A percentile compares a stretch with the other conserved stretches of the same genome.
phyloP scores from a whole-genome alignment of 495 filamentous ascomycete species.

The Penicillium longicatenatum region DNA sequence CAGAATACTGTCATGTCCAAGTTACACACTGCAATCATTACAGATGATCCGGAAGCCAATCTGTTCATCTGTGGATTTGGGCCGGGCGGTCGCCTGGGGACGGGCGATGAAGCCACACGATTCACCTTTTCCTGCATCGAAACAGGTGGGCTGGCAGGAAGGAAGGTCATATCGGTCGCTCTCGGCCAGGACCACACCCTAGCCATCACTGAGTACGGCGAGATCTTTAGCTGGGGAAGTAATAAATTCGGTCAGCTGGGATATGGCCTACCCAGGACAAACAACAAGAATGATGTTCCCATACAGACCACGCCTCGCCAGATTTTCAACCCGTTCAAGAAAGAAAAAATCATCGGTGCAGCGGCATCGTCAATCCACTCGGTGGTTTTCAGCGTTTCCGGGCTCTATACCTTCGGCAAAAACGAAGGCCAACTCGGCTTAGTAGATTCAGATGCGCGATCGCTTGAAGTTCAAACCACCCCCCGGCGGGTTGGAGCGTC shows the following conservation, averaged over 20 bases:
- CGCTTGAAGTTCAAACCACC: conserved; percentile 75
- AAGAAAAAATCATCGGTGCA: conserved; percentile 76
- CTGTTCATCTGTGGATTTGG: conserved; percentile 93
- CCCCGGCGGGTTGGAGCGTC: conserved; percentile 88
- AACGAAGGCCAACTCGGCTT: conserved; percentile 94
- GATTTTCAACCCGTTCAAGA: conserved; percentile 87
- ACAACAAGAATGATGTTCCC: conserved; percentile 66
- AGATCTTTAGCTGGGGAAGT: conserved; percentile 90
- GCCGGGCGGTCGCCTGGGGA: conserved; percentile 84
- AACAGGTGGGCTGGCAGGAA: conserved; percentile 67
- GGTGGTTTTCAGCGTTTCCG: conserved; percentile 77
- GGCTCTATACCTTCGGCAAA: conserved; percentile 92
- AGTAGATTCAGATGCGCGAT: conserved; percentile 91
- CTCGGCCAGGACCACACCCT: conserved; percentile 91
- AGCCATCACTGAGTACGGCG: conserved; percentile 76
- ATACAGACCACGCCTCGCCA: conserved; percentile 80
- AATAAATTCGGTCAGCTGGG: conserved; percentile 88
- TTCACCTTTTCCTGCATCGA: conserved; percentile 83
- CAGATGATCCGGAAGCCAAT: conserved; percentile 87
- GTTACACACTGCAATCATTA: conserved; percentile 86
- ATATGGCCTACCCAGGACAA: conserved; percentile 63
- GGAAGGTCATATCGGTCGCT: conserved; percentile 69
- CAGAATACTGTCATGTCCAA: conserved; percentile 85
- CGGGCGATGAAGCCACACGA: conserved; percentile 83
- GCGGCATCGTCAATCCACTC: conserved; percentile 94